phyloP scores from a whole-genome alignment of 2,329 filamentous ascomycete genomes.

The Ascochyta rabiei region DNA sequence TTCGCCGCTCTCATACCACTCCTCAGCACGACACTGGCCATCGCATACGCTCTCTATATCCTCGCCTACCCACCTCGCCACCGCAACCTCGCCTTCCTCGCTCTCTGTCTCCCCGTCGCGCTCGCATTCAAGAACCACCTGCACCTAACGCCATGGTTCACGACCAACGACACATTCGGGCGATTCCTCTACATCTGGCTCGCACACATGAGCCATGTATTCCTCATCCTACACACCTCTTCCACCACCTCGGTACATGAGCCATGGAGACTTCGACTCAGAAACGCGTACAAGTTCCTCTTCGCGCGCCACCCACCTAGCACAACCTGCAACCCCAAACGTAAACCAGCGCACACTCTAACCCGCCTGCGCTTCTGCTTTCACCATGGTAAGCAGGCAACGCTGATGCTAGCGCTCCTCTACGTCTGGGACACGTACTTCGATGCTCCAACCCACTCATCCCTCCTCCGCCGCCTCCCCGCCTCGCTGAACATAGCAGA shows the following conservation, averaged over 20 bases:
- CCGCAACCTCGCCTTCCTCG: constrained; percentile 15
- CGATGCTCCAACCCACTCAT: background rate
- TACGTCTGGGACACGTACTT: background rate
- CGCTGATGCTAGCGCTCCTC: too few species aligned
- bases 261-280: background rate
- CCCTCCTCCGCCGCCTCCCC: constrained; percentile 15
- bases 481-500: constrained; percentile 2
- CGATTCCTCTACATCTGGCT: constrained; percentile 30
- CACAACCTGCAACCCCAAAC: too few species aligned
- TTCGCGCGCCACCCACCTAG: constrained; percentile 12
- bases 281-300: constrained; percentile 18
- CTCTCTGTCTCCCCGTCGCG: constrained; percentile 15
- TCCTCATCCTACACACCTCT: constrained; percentile 14
- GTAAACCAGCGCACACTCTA: too few species aligned
- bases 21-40: background rate
- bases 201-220: constrained; percentile 22
- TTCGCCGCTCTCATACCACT: background rate
- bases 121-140: constrained; percentile 19
- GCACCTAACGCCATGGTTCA: constrained; percentile 5
- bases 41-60: constrained; percentile 18
- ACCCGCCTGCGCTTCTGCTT: background rate
- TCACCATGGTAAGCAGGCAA: background rate
- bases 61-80: constrained; percentile 24
- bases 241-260: background rate
- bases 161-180: constrained; percentile 20